Percentiles rank a stretch among this genome's conserved stretches.
phyloP scores from a whole-genome alignment of 306 rosid genomes.

The Rubus parviflorus region DNA sequence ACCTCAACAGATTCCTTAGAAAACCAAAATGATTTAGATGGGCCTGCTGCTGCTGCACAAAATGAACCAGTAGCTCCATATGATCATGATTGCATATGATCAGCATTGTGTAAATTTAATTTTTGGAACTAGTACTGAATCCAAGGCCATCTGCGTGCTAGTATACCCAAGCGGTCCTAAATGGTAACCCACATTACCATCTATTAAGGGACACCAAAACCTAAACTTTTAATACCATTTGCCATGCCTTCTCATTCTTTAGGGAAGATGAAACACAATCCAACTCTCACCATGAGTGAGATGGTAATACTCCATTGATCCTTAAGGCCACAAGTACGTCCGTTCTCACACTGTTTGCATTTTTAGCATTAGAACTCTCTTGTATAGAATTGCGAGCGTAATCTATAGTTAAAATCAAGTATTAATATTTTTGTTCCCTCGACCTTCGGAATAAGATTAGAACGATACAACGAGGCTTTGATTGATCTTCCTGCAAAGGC shows the following conservation, averaged over 20 bases:
- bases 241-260: neutral
- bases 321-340: neutral
- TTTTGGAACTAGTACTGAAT: constrained; percentile 11
- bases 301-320: neutral
- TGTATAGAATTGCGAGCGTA: neutral
- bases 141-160: constrained; percentile 2
- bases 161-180: neutral
- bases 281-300: neutral
- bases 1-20: constrained; percentile 12
- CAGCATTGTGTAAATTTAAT: constrained; percentile 10
- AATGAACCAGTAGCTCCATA: constrained; percentile 22
- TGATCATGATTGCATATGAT: constrained; percentile 18
- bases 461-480: neutral
- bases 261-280: neutral
- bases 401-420: neutral
- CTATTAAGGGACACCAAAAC: constrained; percentile 13
- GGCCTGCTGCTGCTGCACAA: constrained; percentile 21
- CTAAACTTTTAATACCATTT: neutral
- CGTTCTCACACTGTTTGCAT: neutral
- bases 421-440: neutral
- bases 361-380: neutral
- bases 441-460: neutral
- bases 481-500: too few species aligned
- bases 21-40: constrained; percentile 18
- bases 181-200: constrained; percentile 13